Base-by-base conservation (phyloP, 2,329 filamentous ascomycete species). In the Didymosphaeria variabile region DNA sequence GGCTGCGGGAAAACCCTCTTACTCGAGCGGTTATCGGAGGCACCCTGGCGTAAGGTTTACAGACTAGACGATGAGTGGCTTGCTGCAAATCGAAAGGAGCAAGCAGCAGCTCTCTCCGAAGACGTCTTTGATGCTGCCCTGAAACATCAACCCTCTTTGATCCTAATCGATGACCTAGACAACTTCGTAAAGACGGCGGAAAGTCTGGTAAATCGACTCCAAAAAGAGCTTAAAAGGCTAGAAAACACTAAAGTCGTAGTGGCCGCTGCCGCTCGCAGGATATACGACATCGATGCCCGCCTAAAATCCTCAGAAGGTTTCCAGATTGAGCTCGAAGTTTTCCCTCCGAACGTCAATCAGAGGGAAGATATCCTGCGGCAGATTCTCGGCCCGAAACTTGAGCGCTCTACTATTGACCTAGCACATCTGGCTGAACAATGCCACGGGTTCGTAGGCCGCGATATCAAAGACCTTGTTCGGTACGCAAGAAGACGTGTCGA, bases 1-100 rank as follows among this genome's bases (percentile, higher is more conserved):
- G 94, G 94, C 12, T 96, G 92, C 0, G 94, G 94, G 26, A 97
- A 97, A 80, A 90, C 88, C 0, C 84, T 91, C 65, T 82, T 97
- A 0, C 81, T 97, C 1, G 77, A 90, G 17, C 86, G 87, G 34
- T 83, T 97, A 21, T 86, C 88, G 9, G 64, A 76, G 34, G 84
- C 82, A 7, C 87, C 88, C 0, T 97, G 93, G 91, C 87, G 87
- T 23, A 87, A 86, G 44, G 87, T 93, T 0, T 85, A 91, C 66
- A 85, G 81, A 57, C 81, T 94, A 57, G 82, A 85, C 57, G 80
- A 81, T 7, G 80, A 83, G 17, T 69, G 67, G 52, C 61, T 77
- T 15, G 61, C 71, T 44, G 72, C 76, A 34, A 76, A 76, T 55
- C 71, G 79, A 6, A 80, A 79, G 40, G 79, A 81, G 40, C 79